phyloP scores from a whole-genome alignment of 169 alveolate genomes.

The Neospora caninum region DNA sequence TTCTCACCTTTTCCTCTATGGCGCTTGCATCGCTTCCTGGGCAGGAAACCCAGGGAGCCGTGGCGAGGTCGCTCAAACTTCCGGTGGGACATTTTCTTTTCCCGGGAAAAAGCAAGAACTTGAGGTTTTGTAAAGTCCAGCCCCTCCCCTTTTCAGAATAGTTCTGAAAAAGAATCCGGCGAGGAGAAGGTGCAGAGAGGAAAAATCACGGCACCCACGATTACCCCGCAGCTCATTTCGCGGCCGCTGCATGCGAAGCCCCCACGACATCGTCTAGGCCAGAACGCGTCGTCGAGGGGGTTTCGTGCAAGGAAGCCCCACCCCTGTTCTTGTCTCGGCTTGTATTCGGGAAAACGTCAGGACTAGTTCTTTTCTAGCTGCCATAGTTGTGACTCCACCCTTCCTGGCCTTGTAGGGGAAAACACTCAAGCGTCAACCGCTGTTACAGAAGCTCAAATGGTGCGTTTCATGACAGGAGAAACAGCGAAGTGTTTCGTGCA shows the following conservation, averaged over 20 bases:
- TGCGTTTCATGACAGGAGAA: too few species aligned
- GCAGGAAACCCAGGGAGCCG: constrained; percentile 99
- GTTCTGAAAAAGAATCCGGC: not conserved
- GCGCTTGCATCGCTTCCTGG: constrained; percentile 94
- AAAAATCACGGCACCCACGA: not conserved
- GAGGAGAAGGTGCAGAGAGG: not conserved
- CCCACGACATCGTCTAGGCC: not conserved
- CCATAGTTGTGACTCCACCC: too few species aligned
- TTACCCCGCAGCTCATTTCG: not conserved
- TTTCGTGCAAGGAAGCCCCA: too few species aligned
- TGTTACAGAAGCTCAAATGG: too few species aligned
- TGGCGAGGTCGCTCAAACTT: constrained; percentile 99
- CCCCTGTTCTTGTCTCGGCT: too few species aligned
- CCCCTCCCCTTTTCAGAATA: not conserved
- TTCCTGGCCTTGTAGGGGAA: too few species aligned
- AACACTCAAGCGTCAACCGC: too few species aligned
- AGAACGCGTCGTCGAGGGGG: too few species aligned
- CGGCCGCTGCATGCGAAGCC: not conserved
- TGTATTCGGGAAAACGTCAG: too few species aligned
- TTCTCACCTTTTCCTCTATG: constrained; percentile 87
- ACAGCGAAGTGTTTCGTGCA: too few species aligned
- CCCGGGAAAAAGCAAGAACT: not conserved
- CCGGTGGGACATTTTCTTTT: constrained; percentile 97
- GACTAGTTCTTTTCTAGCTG: too few species aligned
- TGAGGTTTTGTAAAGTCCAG: not conserved